Evolutionary conservation across 2,329 filamentous ascomycete species (phyloP).

Genomic region (Alternaria sp.): DNA sequence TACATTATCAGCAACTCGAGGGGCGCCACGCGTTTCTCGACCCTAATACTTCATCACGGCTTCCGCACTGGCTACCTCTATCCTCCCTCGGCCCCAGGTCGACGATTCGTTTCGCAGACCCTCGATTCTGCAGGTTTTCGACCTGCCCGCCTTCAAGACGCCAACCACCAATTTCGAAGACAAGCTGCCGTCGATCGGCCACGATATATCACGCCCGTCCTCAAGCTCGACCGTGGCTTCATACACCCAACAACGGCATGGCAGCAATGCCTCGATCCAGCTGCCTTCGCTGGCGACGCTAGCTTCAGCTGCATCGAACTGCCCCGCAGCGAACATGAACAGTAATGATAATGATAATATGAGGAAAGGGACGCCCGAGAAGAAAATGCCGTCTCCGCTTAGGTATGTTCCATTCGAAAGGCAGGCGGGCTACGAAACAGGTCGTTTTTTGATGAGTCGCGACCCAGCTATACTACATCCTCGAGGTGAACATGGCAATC

Average conservation of each 20-base stretch:
- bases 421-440: background rate
- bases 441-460: background rate
- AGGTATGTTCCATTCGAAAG: conserved; percentile 37
- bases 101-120: conserved; percentile 60
- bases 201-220: conserved; percentile 63
- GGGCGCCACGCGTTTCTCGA: conserved; percentile 51
- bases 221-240: conserved; percentile 62
- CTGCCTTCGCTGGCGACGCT: conserved; percentile 66
- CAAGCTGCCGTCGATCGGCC: conserved; percentile 58
- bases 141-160: conserved; percentile 59
- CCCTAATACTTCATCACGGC: conserved; percentile 55
- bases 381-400: conserved; percentile 37
- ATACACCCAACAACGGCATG: conserved; percentile 51
- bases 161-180: conserved; percentile 54
- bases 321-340: conserved; percentile 54
- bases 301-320: conserved; percentile 65
- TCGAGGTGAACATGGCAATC: background rate
- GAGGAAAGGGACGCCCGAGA: conserved; percentile 36
- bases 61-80: conserved; percentile 66
- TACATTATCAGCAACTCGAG: conserved; percentile 28
- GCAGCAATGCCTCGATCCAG: conserved; percentile 54
- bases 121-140: conserved; percentile 59
- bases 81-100: conserved; percentile 68
- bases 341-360: conserved; percentile 36
- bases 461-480: background rate